Percentiles rank a stretch among this genome's conserved stretches.
Evolutionary conservation across 1,139 yeast genomes (phyloP).

Genomic region (Pneumocystis canis): DNA sequence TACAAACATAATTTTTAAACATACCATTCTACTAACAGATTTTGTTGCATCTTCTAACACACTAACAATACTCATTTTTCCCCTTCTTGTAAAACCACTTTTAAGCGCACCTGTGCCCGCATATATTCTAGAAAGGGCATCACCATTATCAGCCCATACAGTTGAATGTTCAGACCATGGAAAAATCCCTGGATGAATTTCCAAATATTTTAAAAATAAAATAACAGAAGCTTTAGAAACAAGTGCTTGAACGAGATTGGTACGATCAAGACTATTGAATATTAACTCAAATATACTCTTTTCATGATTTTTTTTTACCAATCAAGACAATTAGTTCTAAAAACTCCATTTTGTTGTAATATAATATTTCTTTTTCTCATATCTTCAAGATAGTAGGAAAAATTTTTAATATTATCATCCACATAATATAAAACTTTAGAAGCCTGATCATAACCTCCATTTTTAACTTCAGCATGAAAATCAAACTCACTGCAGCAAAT

Average conservation of each 20-base stretch:
- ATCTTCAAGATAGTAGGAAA: slow-evolving; percentile 60
- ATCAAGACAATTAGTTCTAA: slow-evolving; percentile 85
- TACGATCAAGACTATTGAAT: slow-evolving; percentile 49
- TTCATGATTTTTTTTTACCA: slow-evolving; percentile 31
- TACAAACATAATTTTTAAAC: not conserved
- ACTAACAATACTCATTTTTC: slow-evolving; percentile 92
- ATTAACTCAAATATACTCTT: not conserved
- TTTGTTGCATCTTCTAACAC: slow-evolving; percentile 92
- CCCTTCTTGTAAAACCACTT: slow-evolving; percentile 83
- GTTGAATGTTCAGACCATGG: slow-evolving; percentile 55
- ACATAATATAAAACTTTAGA: slow-evolving; percentile 50
- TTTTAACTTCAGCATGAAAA: slow-evolving; percentile 81
- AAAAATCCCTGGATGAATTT: slow-evolving; percentile 29
- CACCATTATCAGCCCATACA: slow-evolving; percentile 97
- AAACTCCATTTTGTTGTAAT: slow-evolving; percentile 74
- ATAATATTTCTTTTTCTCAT: slow-evolving; percentile 26
- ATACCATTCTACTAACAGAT: slow-evolving; percentile 64
- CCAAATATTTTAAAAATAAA: slow-evolving; percentile 44
- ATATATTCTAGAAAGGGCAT: slow-evolving; percentile 87
- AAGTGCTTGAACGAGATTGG: slow-evolving; percentile 84
- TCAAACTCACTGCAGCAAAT: slow-evolving; percentile 62
- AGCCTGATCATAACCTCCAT: slow-evolving; percentile 79
- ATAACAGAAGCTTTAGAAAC: slow-evolving; percentile 54
- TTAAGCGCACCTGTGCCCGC: slow-evolving; percentile 95
- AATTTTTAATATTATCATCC: slow-evolving; percentile 50